Base-by-base conservation (phyloP, 2,329 filamentous ascomycete species). In the Aspergillus intermedius region DNA sequence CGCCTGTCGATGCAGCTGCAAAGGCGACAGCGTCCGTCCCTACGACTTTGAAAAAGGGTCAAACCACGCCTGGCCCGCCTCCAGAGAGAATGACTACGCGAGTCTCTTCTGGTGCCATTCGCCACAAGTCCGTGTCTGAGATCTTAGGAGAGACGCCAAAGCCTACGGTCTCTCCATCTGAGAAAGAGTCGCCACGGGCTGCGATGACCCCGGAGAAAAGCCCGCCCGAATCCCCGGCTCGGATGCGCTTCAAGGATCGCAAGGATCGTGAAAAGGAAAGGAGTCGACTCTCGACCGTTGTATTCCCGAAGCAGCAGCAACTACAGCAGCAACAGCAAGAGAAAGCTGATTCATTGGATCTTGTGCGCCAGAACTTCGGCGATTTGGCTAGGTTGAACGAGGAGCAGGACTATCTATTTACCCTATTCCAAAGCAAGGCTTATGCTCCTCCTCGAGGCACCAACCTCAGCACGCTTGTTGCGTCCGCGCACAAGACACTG, bases 401-500 rank as follows among this genome's bases (percentile, higher is more conserved):
- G 41, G 72, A 76, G 49, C 66, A 71, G 47, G 82, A 86, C 59
- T 85, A 85, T 59, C 69, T 85, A 3, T 79, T 82, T 57, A 81
- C 80, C 5, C 69, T 85, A 15, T 85, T 84, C 61, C 79, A 82
- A 30, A 80, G 81, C 48, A 77, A 79, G 53, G 74, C 77, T 4
- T 75, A 77, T 32, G 76, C 77, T 46, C 78, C 77, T 40, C 77
- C 77, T 42, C 70, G 77, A 50, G 74, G 75, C 39, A 68, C 68
- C 15, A 72, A 76, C 21, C 70, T 85, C n/a, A 74, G 87, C 49
- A 84, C 88, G 39, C 77, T 97, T 0, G 74, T 97, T 3, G 80
- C 84, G 48, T 86, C 88, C 41, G 88, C 91, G 3, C 87, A 91
- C 62, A 98, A 98, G 66, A 95, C 90, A 0, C 75, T 97, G 9